Evolutionary conservation across 139 green algal genomes (phyloP).

Genomic region (Mesotaenium endlicherianum): DNA sequence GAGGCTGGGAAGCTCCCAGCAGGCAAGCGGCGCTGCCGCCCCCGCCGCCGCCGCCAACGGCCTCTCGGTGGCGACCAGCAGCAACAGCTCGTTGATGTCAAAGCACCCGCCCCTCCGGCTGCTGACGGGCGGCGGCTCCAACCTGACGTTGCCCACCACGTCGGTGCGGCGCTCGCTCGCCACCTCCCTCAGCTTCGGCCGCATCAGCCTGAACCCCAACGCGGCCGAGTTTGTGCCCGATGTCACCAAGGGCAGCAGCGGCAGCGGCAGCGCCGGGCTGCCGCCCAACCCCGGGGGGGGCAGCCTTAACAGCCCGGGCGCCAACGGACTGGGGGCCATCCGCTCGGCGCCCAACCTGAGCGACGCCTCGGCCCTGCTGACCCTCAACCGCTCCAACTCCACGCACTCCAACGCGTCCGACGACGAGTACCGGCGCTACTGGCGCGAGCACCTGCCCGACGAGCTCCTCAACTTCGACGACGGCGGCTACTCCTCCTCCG

Average conservation of each 20-base stretch:
- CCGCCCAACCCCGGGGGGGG: neutral
- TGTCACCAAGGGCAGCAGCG: neutral
- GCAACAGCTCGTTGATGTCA: neutral
- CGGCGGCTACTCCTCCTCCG: neutral
- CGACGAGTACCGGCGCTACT: constrained; percentile 37
- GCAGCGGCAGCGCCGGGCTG: neutral
- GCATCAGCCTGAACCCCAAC: constrained; percentile 48
- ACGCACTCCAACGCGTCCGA: constrained; percentile 24
- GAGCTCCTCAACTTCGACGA: constrained; percentile 37
- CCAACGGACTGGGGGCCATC: no score
- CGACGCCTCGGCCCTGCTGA: neutral
- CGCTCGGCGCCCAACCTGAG: neutral
- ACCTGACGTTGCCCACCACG: neutral
- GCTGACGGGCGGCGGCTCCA: neutral
- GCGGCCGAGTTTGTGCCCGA: constrained; percentile 44
- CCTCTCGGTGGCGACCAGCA: neutral
- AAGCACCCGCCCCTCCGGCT: neutral
- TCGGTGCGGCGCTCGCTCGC: neutral
- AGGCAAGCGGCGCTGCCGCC: neutral
- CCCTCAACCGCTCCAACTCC: constrained; percentile 2
- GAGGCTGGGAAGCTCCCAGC: no score
- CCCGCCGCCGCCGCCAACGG: neutral
- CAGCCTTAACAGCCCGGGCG: neutral
- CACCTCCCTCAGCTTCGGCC: constrained; percentile 11
- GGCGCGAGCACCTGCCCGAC: constrained; percentile 34